Evolutionary conservation across 345 rosid species (phyloP), one percentile per base, ranked within the genome.

Genomic region (Sonneratia alba): DNA sequence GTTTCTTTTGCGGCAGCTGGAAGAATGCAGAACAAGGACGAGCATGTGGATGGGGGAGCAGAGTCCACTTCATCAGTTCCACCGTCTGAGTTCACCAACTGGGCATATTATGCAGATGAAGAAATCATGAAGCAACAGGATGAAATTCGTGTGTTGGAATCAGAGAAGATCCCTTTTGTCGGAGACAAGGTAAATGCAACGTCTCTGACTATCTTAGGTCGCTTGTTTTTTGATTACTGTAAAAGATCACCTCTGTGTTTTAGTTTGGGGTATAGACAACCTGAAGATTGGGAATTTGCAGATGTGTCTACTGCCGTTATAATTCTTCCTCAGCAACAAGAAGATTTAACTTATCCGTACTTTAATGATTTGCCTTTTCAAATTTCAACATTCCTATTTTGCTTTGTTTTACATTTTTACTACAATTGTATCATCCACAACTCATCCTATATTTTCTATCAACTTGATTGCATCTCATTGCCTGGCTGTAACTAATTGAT

Each of bases 91-190:
- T 67, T 70, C 73, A 83, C 74, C 18, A 77, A 81, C 57, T 87
- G 92, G 90, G 79, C 77, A 7, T 76, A 36, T 72, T 83, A 77
- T 24, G 81, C 85, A 63, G 88, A 85, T n/a, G 93, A 87, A 72
- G 79, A 76, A 32, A 62, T 68, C 67, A 72, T 76, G 79, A 82
- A 85, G 70, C 87, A 91, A 73, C 83, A 86, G 21, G 79, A 82
- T 51, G 77, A 85, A 64, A 84, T 89, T 72, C 79, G 73, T 68
- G 81, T 84, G 3, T 85, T 77, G 47, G 92, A 89, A 76, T 78
- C 90, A 57, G 80, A 87, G 43, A 90, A 91, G 75, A 68, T 85
- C 70, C 89, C 94, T 8, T 92, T 86, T 68, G 91, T 95, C 32
- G 96, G 92, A 59, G 94, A 95, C 71, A 95, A 92, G 97, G 97